Evolutionary conservation across 2,329 filamentous ascomycete species (phyloP), one percentile per base, ranked within the genome.

Genomic region (Fusarium sp.): DNA sequence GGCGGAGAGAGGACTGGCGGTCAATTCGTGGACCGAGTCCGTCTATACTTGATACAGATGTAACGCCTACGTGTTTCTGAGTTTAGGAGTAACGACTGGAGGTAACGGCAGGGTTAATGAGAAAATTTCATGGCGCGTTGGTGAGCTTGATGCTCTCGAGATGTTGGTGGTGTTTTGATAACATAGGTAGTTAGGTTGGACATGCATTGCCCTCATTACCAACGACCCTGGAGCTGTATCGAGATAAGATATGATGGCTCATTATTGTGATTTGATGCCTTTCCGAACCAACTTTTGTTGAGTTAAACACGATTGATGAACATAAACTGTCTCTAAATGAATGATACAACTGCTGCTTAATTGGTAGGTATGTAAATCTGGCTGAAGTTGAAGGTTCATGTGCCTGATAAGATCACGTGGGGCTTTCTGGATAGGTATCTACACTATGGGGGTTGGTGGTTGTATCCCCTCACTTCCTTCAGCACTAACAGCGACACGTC

Each of bases 11-110:
- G 95, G 96, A 0, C 79, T 98, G 82, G 92, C 95, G 83, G 91
- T 98, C 45, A 98, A 98, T 81, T 85, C 90, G 54, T 93, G 91
- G 79, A 98, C 96, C 0, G 95, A 98, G 86, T 95, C 94, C 88
- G 90, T 97, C 70, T 97, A 94, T 81, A 94, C 93, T 7, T 95
- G 76, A 82, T 57, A 15, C 38, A 22, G 15, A 17, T 54, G 32
- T 54, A 30, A 8, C 27, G n/a, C 17, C 11, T 5, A 54, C 17
- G 47, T 54, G 17, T 32, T 32, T 54, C 27, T 54, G 20, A 20
- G 50, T 33, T 54, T 54, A 12, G 27, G 47, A 12, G 50, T 33
- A 32, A 33, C n/a, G 50, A 54, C 27, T 32, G 27, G 30, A 30
- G 27, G 27, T 54, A 32, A 20, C 17, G 50, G 3, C 4, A 14